A percentile compares a stretch with the other conserved stretches of the same genome.
These are phyloP conservation scores for Russula dissimulans DNA, from an alignment of 768 basidiomycete genomes.

Conservation along the genomic window DNA sequence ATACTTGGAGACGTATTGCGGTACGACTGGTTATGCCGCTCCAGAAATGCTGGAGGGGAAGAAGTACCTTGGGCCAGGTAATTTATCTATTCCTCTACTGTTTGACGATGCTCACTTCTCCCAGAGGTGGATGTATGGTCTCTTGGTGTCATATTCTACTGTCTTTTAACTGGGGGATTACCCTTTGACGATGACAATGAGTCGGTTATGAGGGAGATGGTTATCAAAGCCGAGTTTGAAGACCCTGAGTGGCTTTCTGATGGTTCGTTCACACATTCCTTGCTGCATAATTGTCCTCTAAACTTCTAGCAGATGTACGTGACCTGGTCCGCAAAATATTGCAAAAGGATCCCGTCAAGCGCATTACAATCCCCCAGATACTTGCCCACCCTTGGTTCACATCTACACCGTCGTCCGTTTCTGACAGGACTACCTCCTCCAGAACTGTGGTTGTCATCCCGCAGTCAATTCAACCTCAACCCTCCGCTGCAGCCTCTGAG, in stretches of 20 bases:
- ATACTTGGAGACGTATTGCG: conserved; percentile 89
- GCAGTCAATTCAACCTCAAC: conserved; percentile 23
- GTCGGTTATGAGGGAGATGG: conserved; percentile 51
- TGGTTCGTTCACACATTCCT: conserved; percentile 39
- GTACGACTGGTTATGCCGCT: conserved; percentile 88
- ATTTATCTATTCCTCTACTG: not conserved
- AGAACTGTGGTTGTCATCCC: conserved; percentile 24
- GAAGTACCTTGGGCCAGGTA: conserved; percentile 86
- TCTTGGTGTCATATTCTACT: conserved; percentile 84
- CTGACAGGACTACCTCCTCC: conserved; percentile 22
- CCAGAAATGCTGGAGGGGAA: conserved; percentile 86
- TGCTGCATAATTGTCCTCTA: not conserved
- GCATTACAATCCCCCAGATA: conserved; percentile 77
- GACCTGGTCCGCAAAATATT: conserved; percentile 74
- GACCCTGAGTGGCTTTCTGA: conserved; percentile 87
- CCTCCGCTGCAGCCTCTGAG: conserved; percentile 25
- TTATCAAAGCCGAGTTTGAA: conserved; percentile 80
- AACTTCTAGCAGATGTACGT: conserved; percentile 56
- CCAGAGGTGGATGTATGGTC: conserved; percentile 96
- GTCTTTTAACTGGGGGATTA: conserved; percentile 69
- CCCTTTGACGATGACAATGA: conserved; percentile 42
- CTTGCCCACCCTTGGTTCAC: conserved; percentile 84
- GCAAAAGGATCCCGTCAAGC: conserved; percentile 62
- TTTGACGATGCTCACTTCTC: conserved; percentile 2
- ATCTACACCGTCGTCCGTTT: conserved; percentile 10